These are phyloP conservation scores for Setomelanomma holmii DNA, from an alignment of 2,329 filamentous ascomycete genomes.

Conservation along the genomic window DNA sequence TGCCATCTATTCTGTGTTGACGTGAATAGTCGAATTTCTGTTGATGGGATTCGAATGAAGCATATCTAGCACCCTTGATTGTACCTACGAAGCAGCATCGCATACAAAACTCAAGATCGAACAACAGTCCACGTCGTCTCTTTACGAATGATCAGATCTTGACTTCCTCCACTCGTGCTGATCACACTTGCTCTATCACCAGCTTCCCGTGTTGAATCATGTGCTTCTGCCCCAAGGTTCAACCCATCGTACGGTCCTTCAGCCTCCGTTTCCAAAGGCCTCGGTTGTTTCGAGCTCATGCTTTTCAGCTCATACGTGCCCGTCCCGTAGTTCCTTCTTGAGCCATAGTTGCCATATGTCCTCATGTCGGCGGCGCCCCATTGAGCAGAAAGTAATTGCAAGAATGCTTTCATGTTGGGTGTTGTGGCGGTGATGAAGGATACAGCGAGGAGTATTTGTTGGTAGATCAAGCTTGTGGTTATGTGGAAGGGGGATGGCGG, in stretches of 20 bases:
- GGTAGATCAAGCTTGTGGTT: conserved; percentile 9
- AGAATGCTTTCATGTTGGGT: conserved; percentile 26
- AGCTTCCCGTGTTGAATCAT: background rate
- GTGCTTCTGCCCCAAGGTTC: background rate
- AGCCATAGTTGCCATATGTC: background rate
- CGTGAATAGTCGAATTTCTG: no score
- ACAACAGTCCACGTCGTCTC: conserved; percentile 6
- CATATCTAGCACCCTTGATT: no score
- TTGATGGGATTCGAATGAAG: no score
- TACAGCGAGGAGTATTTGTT: conserved; percentile 13
- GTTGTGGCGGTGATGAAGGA: conserved; percentile 23
- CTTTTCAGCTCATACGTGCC: conserved; percentile 13
- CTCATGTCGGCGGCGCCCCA: conserved; percentile 12
- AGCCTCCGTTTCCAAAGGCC: background rate
- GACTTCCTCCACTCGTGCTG: conserved; percentile 15
- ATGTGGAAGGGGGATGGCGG: background rate
- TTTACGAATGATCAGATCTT: conserved; percentile 24
- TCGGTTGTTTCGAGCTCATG: background rate
- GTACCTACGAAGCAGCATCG: no score
- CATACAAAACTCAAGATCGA: background rate
- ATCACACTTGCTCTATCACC: conserved; percentile 3
- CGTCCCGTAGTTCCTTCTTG: conserved; percentile 9
- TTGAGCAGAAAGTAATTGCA: conserved; percentile 12
- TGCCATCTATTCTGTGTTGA: no score
- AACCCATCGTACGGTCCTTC: background rate